Percentiles rank a stretch among this genome's conserved stretches.
phyloP scores from a whole-genome alignment of 163 green algal genomes.

The Trebouxiophyceae sp. region DNA sequence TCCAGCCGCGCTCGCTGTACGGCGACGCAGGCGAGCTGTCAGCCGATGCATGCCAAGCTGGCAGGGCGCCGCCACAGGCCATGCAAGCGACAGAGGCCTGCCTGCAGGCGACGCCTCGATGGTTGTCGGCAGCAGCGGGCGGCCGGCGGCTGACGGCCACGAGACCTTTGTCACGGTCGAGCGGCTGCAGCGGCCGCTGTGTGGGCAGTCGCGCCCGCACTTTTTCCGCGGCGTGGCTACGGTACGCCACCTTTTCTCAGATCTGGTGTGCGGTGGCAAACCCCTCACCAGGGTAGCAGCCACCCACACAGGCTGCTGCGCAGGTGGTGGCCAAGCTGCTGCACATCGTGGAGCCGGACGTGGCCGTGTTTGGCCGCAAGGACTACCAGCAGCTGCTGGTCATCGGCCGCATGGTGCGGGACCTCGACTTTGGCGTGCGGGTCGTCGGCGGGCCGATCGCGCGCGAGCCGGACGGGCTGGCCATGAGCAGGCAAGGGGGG shows the following conservation, averaged over 20 bases:
- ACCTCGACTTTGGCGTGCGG: slow-evolving; percentile 73
- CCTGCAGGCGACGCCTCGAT: no score
- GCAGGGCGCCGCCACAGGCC: no score
- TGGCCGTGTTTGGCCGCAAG: slow-evolving; percentile 95
- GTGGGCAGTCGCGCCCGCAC: slow-evolving; percentile 72
- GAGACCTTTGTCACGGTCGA: slow-evolving; percentile 50
- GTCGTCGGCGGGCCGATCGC: slow-evolving; percentile 71
- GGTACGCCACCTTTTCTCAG: slow-evolving; percentile 35
- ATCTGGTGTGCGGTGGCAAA: not conserved
- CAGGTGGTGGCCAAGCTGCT: slow-evolving; percentile 94
- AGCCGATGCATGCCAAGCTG: not conserved
- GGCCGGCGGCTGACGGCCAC: slow-evolving; percentile 1
- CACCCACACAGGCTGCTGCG: not conserved
- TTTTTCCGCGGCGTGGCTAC: slow-evolving; percentile 97
- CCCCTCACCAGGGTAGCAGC: not conserved
- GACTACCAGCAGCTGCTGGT: slow-evolving; percentile 97
- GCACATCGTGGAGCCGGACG: slow-evolving; percentile 91
- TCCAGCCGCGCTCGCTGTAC: slow-evolving; percentile 76
- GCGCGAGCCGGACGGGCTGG: slow-evolving; percentile 73
- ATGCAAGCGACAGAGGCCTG: no score
- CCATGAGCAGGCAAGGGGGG: slow-evolving; percentile 92
- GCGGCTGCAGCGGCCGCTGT: slow-evolving; percentile 72
- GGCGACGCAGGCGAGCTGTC: not conserved
- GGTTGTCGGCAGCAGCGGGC: no score
- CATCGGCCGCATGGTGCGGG: slow-evolving; percentile 59